Conservation (phyloP, 1,139 yeast species). For the Groenewaldozyma auringiensis region DNA sequence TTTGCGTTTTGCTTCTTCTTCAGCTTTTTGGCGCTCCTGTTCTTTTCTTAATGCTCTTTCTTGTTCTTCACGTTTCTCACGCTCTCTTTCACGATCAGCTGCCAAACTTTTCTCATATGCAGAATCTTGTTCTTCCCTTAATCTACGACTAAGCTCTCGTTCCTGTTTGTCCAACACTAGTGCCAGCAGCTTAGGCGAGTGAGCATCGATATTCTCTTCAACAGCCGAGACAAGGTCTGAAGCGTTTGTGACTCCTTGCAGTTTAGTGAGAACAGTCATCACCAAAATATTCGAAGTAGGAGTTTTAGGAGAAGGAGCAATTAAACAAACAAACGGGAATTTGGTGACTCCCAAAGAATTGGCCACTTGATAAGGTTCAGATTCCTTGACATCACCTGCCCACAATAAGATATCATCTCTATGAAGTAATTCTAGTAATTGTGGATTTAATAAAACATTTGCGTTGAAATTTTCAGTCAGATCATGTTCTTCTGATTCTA, state of each 20-base stretch:
- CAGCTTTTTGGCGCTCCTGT: constrained; percentile 10
- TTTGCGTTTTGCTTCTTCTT: constrained; percentile 14
- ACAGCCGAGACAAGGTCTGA: constrained; percentile 31
- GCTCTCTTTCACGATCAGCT: constrained; percentile 42
- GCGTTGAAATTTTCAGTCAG: constrained; percentile 48
- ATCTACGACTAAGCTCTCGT: constrained; percentile 49
- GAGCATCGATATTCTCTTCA: constrained; percentile 38
- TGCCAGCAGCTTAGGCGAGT: constrained; percentile 52
- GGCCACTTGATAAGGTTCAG: constrained; percentile 82
- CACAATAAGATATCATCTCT: constrained; percentile 57
- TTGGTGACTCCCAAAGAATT: constrained; percentile 64
- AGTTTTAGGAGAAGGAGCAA: constrained; percentile 41
- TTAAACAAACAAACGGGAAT: constrained; percentile 73
- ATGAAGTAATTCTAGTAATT: constrained; percentile 44
- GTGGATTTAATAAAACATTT: constrained; percentile 48
- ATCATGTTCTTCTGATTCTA: constrained; percentile 70
- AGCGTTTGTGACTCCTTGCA: constrained; percentile 38
- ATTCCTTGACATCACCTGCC: constrained; percentile 79
- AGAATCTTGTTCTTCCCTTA: constrained; percentile 67
- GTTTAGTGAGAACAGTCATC: constrained; percentile 53
- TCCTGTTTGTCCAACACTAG: constrained; percentile 58
- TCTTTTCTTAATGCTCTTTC: constrained; percentile 23
- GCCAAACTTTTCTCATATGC: constrained; percentile 67
- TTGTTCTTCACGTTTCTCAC: constrained; percentile 32
- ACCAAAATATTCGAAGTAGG: constrained; percentile 30